Percentiles rank a stretch among this genome's conserved stretches.
These are phyloP conservation scores for Leptodontidium sp. DNA, from an alignment of 2,329 filamentous ascomycete genomes.

Conservation along the genomic window DNA sequence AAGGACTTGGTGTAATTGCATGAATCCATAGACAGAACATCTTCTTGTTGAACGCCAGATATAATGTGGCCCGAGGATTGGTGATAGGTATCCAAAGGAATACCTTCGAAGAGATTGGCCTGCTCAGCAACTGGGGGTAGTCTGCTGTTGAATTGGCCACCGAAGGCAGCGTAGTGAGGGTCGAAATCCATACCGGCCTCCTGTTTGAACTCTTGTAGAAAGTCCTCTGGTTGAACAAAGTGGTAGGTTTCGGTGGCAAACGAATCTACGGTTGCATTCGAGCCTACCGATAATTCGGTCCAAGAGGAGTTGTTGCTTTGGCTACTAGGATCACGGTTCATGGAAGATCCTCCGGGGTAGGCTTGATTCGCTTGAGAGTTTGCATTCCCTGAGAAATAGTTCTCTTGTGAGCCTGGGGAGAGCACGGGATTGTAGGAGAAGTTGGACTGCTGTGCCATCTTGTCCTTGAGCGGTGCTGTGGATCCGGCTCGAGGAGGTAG, in stretches of 20 bases:
- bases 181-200: not conserved
- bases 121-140: not conserved
- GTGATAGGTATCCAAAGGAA: not conserved
- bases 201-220: not conserved
- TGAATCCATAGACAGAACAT: not conserved
- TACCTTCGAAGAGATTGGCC: not conserved
- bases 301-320: not conserved
- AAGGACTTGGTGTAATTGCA: not conserved
- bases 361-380: not conserved
- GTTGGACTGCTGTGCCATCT: constrained; percentile 2
- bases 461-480: constrained; percentile 14
- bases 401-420: constrained; percentile 12
- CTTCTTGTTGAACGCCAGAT: not conserved
- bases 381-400: too few species aligned
- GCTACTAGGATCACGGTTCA: constrained; percentile 5
- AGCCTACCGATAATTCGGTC: not conserved
- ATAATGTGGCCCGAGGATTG: not conserved
- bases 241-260: not conserved
- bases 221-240: not conserved
- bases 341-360: not conserved
- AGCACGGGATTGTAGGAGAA: not conserved
- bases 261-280: not conserved
- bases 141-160: not conserved
- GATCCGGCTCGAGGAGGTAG: constrained; percentile 7
- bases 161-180: not conserved